Evolutionary conservation across 2,329 filamentous ascomycete genomes (phyloP), one percentile per base, ranked within the genome.

Genomic region (Paecilomyces niveus): DNA sequence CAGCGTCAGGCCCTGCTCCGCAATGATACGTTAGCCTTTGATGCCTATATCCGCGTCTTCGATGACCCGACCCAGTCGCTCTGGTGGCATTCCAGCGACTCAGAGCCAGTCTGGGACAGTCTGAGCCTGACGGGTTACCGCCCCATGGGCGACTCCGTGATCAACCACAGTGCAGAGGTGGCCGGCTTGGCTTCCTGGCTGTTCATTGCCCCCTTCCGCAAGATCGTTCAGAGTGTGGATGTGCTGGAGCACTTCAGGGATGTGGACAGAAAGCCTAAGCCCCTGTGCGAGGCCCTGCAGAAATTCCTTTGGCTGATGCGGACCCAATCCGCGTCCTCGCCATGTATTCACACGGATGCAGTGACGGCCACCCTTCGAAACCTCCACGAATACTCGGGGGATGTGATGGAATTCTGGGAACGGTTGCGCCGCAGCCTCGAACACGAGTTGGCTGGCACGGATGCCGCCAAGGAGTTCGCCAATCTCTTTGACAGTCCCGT

Each of bases 1-100:
- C 82, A 86, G 65, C 80, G 83, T 33, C 80, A 84, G 65, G 80
- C 85, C 9, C 74, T 87, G 8, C 74, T 87, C 21, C 82, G 80
- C 33, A 76, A 85, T 61, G 85, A 87, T 65, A 85, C 82, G 45
- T 77, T 87, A 51, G 79, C 83, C 0, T 85, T 87, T 61, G 83
- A 82, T 59, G 83, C 80, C 0, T 86, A 86, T 66, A 82, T 87
- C 59, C 81, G 83, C 18, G 76, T 85, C 50, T 73, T 87, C 55
- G 70, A 86, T 24, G 85, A 87, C 63, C 78, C 83, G 2, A 87
- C 84, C 0, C 75, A 79, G 35, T 83, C 82, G 53, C 71, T 86
- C 32, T 87, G 84, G 83, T 85, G 84, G 73, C 83, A 85, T 65
- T 71, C 76, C 32, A 82, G 78, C 57, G 74, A 80, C 39, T 76